Conservation (phyloP, 768 basidiomycete species). For the Infundibulicybe gibba region DNA sequence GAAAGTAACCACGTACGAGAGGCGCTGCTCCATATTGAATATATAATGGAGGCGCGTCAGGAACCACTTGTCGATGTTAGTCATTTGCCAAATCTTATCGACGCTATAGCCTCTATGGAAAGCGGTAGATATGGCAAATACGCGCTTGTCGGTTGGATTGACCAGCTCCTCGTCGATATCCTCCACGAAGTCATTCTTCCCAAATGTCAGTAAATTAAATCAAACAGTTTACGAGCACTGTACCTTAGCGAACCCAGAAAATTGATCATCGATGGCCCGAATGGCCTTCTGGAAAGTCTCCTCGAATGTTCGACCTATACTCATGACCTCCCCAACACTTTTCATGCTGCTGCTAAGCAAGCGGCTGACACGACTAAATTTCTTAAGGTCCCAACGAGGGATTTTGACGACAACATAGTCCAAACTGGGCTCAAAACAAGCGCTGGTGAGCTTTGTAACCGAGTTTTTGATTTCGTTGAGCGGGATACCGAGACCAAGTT, state of each 20-base stretch:
- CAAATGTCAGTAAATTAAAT: conserved; percentile 1
- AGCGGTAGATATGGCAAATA: conserved; percentile 94
- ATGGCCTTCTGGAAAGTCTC: conserved; percentile 99
- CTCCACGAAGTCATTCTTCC: conserved; percentile 81
- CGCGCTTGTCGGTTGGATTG: conserved; percentile 95
- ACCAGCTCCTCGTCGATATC: conserved; percentile 90
- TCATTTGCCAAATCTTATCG: conserved; percentile 97
- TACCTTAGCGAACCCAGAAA: conserved; percentile 87
- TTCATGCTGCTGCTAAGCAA: conserved; percentile 96
- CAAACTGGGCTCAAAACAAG: conserved; percentile 97
- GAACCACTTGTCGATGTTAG: conserved; percentile 99
- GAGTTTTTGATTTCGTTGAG: conserved; percentile 98
- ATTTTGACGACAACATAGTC: conserved; percentile 99
- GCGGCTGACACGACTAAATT: conserved; percentile 92
- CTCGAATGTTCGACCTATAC: conserved; percentile 96
- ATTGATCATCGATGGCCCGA: conserved; percentile 92
- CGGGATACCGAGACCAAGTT: conserved; percentile 95
- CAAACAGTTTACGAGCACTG: not conserved
- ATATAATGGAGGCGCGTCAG: conserved; percentile 84
- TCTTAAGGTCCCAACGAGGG: conserved; percentile 98
- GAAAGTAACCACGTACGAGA: conserved; percentile 53
- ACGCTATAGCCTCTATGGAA: conserved; percentile 92
- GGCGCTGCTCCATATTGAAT: conserved; percentile 70
- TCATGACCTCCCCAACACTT: conserved; percentile 99
- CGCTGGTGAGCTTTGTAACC: conserved; percentile 93